Evolutionary conservation across 2,329 filamentous ascomycete species (phyloP), one percentile per base, ranked within the genome.

Genomic region (Colletotrichum cordylinicola): DNA sequence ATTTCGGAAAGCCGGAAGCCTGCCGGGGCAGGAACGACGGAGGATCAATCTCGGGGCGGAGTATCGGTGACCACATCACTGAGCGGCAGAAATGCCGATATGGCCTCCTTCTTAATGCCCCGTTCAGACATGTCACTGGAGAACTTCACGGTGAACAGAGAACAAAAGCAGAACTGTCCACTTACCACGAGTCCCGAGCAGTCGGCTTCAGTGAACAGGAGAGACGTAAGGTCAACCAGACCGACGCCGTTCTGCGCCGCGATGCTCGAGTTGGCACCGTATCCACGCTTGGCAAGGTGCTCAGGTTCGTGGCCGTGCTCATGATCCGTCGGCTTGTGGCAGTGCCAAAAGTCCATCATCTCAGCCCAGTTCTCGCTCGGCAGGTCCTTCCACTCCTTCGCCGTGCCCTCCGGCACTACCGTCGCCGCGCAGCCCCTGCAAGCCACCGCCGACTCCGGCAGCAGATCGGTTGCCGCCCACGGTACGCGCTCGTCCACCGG

Each of bases 341-440:
- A 99, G 84, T 99, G 98, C 97, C 97, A 99, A 80, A 99, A 98
- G 84, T 99, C 98, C 97, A 99, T 99, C 96, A 99, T 98, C 86
- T 99, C 97, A 1, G 97, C 98, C 97, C 97, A 99, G 81, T 98
- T 96, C 80, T 98, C 96, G 81, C 96, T 98, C 0, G 97, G 97
- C 21, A 99, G 87, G 81, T 99, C 96, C 85, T 96, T 98, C 96
- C 97, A 99, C 48, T 86, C 84, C 52, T 84, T 85, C 9, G 91
- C 86, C 5, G 67, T 79, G 9, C 82, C 85, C 4, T 80, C 70
- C 1, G 80, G 55, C 15, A 91, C 84, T 21, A 91, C 75, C 2
- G 69, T 75, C 18, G 81, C 74, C 60, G 78, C 67, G 82, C 88
- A 89, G 77, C 78, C 69, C 74, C 87, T 84, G 80, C 88, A 89